Conservation (phyloP, 2,329 filamentous ascomycete species). For the Fusarium bulbicola region DNA sequence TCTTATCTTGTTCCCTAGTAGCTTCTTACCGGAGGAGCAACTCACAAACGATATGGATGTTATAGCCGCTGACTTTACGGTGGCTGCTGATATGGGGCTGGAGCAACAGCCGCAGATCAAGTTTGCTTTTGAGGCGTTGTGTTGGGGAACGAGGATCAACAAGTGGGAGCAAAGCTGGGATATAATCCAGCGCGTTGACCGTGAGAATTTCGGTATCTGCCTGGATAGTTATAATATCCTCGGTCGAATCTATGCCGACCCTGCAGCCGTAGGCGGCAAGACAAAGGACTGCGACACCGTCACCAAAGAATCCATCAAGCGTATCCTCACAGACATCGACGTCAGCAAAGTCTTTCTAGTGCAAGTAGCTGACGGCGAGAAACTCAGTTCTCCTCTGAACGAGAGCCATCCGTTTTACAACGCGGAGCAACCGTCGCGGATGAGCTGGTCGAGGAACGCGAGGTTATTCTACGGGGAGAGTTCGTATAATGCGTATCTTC, state of each 20-base stretch:
- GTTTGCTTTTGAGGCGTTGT: constrained; percentile 78
- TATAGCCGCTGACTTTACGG: constrained; percentile 69
- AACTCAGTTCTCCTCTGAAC: constrained; percentile 66
- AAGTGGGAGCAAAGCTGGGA: constrained; percentile 79
- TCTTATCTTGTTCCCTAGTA: constrained; percentile 78
- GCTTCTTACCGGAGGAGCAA: constrained; percentile 65
- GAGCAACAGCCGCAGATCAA: constrained; percentile 64
- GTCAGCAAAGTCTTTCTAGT: constrained; percentile 76
- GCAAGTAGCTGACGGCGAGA: constrained; percentile 79
- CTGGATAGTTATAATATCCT: constrained; percentile 84
- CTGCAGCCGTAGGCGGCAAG: constrained; percentile 60
- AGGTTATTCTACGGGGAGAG: constrained; percentile 66
- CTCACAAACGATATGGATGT: constrained; percentile 59
- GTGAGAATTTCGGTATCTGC: constrained; percentile 78
- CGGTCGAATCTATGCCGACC: constrained; percentile 76
- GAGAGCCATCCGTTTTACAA: constrained; percentile 52
- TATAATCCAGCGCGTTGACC: constrained; percentile 70
- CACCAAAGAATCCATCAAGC: constrained; percentile 62
- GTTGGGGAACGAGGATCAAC: constrained; percentile 75
- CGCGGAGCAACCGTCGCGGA: constrained; percentile 57
- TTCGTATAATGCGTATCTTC: constrained; percentile 72
- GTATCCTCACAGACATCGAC: constrained; percentile 65
- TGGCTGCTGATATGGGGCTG: constrained; percentile 74
- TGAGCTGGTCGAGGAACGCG: constrained; percentile 83
- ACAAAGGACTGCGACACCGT: constrained; percentile 63